Evolutionary conservation across 2,329 filamentous ascomycete genomes (phyloP).

Genomic region (Fusarium decemcellulare): DNA sequence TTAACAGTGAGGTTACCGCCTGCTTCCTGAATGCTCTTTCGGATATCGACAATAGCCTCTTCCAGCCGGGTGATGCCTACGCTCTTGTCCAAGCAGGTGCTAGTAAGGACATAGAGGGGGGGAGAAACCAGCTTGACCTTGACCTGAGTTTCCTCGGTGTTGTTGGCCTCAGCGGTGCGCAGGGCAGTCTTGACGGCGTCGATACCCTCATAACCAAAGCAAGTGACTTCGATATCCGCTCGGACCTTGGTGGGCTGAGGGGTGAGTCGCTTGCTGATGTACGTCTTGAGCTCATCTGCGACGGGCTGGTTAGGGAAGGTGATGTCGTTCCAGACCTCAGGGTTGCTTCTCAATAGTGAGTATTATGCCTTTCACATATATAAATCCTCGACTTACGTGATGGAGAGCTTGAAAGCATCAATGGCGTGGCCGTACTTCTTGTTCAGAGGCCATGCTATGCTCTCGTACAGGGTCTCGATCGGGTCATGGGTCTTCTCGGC

Average conservation of each 20-base stretch:
- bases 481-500: slow-evolving; percentile 95
- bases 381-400: slow-evolving; percentile 76
- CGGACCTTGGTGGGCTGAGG: slow-evolving; percentile 99
- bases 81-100: slow-evolving; percentile 94
- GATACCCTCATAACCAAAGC: slow-evolving; percentile 97
- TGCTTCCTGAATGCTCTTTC: slow-evolving; percentile 81
- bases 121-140: slow-evolving; percentile 99
- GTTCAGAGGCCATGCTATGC: slow-evolving; percentile 96
- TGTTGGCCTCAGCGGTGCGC: slow-evolving; percentile 90
- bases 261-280: slow-evolving; percentile 97
- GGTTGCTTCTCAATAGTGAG: slow-evolving; percentile 73
- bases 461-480: slow-evolving; percentile 95
- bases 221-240: slow-evolving; percentile 96
- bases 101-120: slow-evolving; percentile 95
- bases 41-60: slow-evolving; percentile 90
- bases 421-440: slow-evolving; percentile 97
- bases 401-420: slow-evolving; percentile 98
- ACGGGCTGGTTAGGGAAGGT: slow-evolving; percentile 88
- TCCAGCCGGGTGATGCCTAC: slow-evolving; percentile 88
- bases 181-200: slow-evolving; percentile 97
- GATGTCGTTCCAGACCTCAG: slow-evolving; percentile 95
- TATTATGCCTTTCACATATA: background rate
- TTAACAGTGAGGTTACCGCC: slow-evolving; percentile 89
- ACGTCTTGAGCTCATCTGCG: slow-evolving; percentile 90
- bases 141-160: slow-evolving; percentile 93